These are phyloP conservation scores for Citrus australasica DNA, from an alignment of 345 rosid genomes.

Conservation along the genomic window DNA sequence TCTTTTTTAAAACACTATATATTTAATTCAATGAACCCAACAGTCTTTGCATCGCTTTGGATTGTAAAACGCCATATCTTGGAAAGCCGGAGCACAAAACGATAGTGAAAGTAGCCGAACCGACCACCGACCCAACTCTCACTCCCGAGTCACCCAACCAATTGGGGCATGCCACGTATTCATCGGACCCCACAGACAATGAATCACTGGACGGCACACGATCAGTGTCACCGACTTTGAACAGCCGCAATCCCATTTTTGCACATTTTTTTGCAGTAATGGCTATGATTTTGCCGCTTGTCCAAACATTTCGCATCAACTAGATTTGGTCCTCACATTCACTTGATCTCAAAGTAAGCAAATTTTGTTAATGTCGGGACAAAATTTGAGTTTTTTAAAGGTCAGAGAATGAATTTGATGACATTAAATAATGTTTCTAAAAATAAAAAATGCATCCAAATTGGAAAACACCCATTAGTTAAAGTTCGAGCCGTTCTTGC, in stretches of 20 bases:
- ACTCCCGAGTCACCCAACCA: neutral
- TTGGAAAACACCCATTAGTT: too few species aligned
- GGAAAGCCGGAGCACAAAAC: neutral
- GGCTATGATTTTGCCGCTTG: slow-evolving; percentile 6
- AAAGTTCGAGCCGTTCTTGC: too few species aligned
- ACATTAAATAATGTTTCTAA: neutral
- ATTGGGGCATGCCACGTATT: neutral
- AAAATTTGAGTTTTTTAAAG: neutral
- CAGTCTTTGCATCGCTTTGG: neutral
- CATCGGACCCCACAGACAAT: neutral
- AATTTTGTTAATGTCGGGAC: too few species aligned
- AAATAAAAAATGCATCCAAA: neutral
- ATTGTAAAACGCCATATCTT: too few species aligned
- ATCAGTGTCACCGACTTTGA: neutral
- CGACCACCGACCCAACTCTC: neutral
- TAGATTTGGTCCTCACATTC: neutral
- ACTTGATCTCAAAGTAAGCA: neutral
- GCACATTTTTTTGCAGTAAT: neutral
- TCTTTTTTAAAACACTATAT: neutral
- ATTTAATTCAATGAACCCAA: neutral
- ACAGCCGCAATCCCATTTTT: neutral
- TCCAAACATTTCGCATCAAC: neutral
- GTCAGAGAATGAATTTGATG: neutral
- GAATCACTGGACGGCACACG: neutral
- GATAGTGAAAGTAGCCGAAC: neutral